Conservation (phyloP, 768 basidiomycete species). For the Clavulina sp. region DNA sequence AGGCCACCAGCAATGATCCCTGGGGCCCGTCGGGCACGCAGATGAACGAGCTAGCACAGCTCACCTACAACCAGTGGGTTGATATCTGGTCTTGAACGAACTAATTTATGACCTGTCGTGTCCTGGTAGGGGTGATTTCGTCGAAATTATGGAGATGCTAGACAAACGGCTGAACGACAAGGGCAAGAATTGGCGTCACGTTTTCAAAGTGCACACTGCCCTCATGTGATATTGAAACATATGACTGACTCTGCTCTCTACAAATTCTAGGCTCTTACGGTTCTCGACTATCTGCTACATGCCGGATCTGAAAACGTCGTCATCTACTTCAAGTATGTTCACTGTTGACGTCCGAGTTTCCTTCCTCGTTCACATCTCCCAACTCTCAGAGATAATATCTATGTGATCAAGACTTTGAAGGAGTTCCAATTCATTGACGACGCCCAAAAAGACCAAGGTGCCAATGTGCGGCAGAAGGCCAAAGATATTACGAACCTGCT, state of each 20-base stretch:
- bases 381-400: constrained; percentile 61
- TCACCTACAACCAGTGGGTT: constrained; percentile 91
- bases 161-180: constrained; percentile 97
- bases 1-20: constrained; percentile 93
- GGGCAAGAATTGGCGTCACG: constrained; percentile 99
- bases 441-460: constrained; percentile 89
- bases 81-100: background rate
- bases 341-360: background rate
- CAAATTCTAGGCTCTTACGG: constrained; percentile 55
- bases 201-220: constrained; percentile 65
- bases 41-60: constrained; percentile 97
- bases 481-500: constrained; percentile 96
- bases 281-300: constrained; percentile 90
- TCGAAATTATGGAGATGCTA: constrained; percentile 99
- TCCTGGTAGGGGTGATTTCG: constrained; percentile 66
- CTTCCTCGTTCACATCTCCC: background rate
- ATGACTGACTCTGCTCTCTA: background rate
- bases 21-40: constrained; percentile 96
- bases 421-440: constrained; percentile 97
- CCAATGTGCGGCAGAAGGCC: constrained; percentile 94
- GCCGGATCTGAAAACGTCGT: constrained; percentile 97
- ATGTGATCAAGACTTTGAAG: constrained; percentile 95
- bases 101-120: background rate
- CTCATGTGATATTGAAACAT: background rate
- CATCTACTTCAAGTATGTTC: constrained; percentile 58